Conservation (phyloP, 2,329 filamentous ascomycete genomes). For the Dothistroma septosporum region DNA sequence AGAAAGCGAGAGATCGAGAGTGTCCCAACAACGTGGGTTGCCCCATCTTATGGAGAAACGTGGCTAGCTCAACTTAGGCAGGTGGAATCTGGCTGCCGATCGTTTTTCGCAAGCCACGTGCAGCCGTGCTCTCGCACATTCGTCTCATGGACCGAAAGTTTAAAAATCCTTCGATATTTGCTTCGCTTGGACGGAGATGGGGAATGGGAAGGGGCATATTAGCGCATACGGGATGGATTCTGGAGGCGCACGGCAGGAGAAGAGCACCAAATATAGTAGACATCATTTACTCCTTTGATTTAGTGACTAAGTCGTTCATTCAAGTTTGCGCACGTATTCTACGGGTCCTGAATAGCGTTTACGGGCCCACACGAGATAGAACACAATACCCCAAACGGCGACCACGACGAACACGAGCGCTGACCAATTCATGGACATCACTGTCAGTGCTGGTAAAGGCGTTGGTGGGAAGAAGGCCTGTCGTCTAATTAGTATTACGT, state of each 20-base stretch:
- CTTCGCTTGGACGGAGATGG: not conserved
- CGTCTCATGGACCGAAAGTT: not conserved
- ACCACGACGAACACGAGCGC: conserved; percentile 12
- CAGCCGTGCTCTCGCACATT: not conserved
- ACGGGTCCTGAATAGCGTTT: conserved; percentile 21
- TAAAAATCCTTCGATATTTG: not conserved
- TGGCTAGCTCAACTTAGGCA: conserved; percentile 4
- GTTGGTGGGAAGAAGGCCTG: conserved; percentile 13
- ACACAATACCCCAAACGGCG: conserved; percentile 13
- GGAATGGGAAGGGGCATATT: not conserved
- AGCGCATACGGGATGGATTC: not conserved
- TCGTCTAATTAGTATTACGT: not conserved
- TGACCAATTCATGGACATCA: conserved; percentile 12
- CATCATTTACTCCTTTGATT: not conserved
- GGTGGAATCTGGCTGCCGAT: not conserved
- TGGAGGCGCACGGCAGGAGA: not conserved
- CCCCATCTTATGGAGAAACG: not conserved
- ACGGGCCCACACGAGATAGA: conserved; percentile 19
- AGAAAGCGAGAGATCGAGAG: no score
- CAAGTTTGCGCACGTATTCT: conserved; percentile 20
- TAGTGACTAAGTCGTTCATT: not conserved
- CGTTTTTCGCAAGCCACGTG: not conserved
- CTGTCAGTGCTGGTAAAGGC: conserved; percentile 3
- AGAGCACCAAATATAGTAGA: not conserved
- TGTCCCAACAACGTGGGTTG: not conserved